Evolutionary conservation across 169 alveolate genomes (phyloP).

Genomic region (Nephromyces sp.): DNA sequence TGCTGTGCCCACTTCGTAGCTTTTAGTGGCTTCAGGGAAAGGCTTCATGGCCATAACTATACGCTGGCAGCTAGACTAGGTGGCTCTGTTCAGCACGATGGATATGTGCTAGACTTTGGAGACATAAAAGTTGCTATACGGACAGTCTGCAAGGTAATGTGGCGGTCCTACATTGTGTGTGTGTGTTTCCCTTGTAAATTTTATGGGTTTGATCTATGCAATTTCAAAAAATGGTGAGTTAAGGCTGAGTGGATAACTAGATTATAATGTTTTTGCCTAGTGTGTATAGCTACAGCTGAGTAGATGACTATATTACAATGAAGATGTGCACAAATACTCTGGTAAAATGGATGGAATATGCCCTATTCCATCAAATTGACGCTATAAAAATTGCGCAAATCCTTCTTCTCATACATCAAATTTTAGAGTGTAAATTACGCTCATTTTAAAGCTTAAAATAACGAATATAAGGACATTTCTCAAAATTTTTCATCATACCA

Average conservation of each 20-base stretch:
- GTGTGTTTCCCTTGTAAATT: neutral
- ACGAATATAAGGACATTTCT: too few species aligned
- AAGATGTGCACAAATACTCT: too few species aligned
- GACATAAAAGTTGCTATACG: conserved; percentile 6
- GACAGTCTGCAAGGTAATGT: conserved; percentile 18
- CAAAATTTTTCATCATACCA: too few species aligned
- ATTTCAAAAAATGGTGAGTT: neutral
- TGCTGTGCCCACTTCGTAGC: conserved; percentile 33
- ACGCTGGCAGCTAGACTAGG: conserved; percentile 6
- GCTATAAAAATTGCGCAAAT: too few species aligned
- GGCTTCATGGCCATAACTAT: conserved; percentile 36
- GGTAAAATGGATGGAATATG: too few species aligned
- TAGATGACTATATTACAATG: too few species aligned
- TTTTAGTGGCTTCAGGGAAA: conserved; percentile 25
- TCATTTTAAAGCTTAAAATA: too few species aligned
- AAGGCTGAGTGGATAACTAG: neutral
- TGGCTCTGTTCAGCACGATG: conserved; percentile 20
- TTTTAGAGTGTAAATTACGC: too few species aligned
- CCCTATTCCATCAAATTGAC: too few species aligned
- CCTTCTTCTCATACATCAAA: too few species aligned
- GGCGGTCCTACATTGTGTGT: neutral
- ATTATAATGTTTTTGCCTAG: neutral
- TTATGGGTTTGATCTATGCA: neutral
- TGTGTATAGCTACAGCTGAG: too few species aligned
- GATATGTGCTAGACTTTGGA: conserved; percentile 35